Evolutionary conservation across 2,329 filamentous ascomycete species (phyloP).

Genomic region (Aspergillus arachidicola): DNA sequence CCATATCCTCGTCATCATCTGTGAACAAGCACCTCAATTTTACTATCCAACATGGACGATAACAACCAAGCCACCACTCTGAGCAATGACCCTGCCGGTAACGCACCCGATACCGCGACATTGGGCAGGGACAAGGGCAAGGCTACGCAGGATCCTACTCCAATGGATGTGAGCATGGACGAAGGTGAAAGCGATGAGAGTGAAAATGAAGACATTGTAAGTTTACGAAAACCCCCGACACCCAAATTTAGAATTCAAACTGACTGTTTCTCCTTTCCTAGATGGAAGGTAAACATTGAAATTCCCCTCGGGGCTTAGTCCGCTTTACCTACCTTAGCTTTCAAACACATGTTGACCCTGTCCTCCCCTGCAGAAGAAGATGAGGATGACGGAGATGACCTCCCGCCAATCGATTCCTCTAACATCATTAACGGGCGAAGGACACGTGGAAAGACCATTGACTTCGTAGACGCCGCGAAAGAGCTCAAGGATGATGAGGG

Average conservation of each 20-base stretch:
- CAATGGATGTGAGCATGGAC: slow-evolving; percentile 68
- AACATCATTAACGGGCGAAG: slow-evolving; percentile 87
- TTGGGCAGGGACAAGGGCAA: slow-evolving; percentile 86
- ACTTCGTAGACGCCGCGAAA: slow-evolving; percentile 87
- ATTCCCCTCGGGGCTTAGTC: not conserved
- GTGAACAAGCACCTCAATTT: slow-evolving; percentile 6
- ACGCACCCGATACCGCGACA: slow-evolving; percentile 38
- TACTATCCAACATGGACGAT: slow-evolving; percentile 37
- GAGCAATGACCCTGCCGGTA: slow-evolving; percentile 44
- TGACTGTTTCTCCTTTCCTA: not conserved
- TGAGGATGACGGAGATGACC: slow-evolving; percentile 72
- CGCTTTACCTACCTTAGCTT: not conserved
- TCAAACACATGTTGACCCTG: slow-evolving; percentile 16
- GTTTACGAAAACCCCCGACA: slow-evolving; percentile 14
- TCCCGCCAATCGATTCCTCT: slow-evolving; percentile 79
- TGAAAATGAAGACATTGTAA: slow-evolving; percentile 46
- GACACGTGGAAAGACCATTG: slow-evolving; percentile 88
- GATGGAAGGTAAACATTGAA: slow-evolving; percentile 8
- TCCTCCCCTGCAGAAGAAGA: slow-evolving; percentile 50
- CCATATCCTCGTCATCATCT: slow-evolving; percentile 21
- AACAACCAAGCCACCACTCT: slow-evolving; percentile 30
- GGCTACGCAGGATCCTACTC: slow-evolving; percentile 56
- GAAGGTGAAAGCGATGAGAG: slow-evolving; percentile 74
- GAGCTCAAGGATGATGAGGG: slow-evolving; percentile 72
- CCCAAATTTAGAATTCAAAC: not conserved